phyloP scores from a whole-genome alignment of 2,329 filamentous ascomycete species.

The Pseudogymnoascus verrucosus region DNA sequence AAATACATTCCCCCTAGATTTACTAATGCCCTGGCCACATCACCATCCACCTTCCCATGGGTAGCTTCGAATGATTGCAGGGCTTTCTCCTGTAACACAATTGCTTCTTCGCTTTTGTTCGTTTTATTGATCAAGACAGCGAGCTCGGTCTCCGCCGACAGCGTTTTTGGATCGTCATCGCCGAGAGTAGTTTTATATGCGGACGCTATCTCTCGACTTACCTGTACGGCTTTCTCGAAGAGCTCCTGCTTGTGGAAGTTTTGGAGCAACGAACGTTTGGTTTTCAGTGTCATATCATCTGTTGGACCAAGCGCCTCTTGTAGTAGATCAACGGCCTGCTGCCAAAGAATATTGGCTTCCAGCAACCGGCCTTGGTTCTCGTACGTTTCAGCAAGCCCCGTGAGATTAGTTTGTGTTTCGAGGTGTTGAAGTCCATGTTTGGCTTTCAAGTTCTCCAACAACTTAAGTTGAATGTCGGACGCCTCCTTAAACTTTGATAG shows the following conservation, averaged over 20 bases:
- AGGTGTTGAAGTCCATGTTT: background rate
- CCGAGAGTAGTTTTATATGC: background rate
- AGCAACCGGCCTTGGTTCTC: background rate
- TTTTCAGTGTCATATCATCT: background rate
- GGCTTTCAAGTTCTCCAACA: background rate
- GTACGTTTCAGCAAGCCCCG: background rate
- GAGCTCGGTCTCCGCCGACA: background rate
- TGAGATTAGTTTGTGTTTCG: background rate
- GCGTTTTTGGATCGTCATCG: background rate
- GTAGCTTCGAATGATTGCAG: background rate
- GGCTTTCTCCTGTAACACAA: background rate
- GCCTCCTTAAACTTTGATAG: background rate
- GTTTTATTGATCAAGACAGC: background rate
- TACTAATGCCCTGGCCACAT: background rate
- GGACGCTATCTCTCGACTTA: background rate
- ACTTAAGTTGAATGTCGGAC: background rate
- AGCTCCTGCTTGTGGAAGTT: background rate
- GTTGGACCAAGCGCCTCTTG: background rate
- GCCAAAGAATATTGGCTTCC: background rate
- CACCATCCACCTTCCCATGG: background rate
- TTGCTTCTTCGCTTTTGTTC: background rate
- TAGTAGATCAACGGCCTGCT: background rate
- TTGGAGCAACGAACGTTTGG: background rate
- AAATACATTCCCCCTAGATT: background rate
- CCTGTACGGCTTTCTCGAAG: background rate